Evolutionary conservation across 495 filamentous ascomycete species (phyloP).

Genomic region (Aspergillus diversus): DNA sequence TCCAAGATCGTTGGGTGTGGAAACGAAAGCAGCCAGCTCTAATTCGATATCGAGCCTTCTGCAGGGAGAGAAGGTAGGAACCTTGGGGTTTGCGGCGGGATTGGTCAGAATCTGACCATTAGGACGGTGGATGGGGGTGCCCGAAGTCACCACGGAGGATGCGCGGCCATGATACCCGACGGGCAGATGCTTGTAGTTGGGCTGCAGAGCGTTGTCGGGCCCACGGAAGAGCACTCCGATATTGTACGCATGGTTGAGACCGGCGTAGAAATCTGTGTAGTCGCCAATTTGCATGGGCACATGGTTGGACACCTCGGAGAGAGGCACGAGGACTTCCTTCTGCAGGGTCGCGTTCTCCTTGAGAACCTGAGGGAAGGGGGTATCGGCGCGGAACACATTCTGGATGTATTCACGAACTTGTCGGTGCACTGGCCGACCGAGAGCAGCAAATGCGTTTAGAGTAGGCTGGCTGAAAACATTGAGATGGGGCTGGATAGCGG

Average conservation of each 20-base stretch:
- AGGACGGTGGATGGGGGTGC: conserved; percentile 74
- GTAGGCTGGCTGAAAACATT: conserved; percentile 69
- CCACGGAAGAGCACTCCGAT: conserved; percentile 85
- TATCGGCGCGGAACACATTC: conserved; percentile 65
- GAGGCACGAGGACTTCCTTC: conserved; percentile 55
- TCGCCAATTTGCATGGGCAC: conserved; percentile 89
- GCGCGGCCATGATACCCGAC: conserved; percentile 88
- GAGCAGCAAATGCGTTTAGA: conserved; percentile 80
- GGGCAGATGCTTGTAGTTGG: conserved; percentile 89
- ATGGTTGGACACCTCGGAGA: conserved; percentile 67
- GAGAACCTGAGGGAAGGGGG: conserved; percentile 60
- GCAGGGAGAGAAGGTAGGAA: conserved; percentile 65
- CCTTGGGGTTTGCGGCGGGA: conserved; percentile 61
- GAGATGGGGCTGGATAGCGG: conserved; percentile 58
- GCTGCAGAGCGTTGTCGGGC: conserved; percentile 75
- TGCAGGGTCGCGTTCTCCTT: conserved; percentile 59
- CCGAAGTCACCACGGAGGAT: conserved; percentile 76
- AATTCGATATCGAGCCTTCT: conserved; percentile 82
- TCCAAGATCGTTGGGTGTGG: conserved; percentile 67
- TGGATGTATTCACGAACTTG: conserved; percentile 76
- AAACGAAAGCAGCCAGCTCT: conserved; percentile 84
- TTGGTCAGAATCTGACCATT: conserved; percentile 79
- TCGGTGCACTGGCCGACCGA: conserved; percentile 72
- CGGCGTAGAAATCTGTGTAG: conserved; percentile 98
- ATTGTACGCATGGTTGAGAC: conserved; percentile 83